Percentiles rank a stretch among this genome's conserved stretches.
Conservation (phyloP, 2,329 filamentous ascomycete species). For the Bipolaris zeicola region DNA sequence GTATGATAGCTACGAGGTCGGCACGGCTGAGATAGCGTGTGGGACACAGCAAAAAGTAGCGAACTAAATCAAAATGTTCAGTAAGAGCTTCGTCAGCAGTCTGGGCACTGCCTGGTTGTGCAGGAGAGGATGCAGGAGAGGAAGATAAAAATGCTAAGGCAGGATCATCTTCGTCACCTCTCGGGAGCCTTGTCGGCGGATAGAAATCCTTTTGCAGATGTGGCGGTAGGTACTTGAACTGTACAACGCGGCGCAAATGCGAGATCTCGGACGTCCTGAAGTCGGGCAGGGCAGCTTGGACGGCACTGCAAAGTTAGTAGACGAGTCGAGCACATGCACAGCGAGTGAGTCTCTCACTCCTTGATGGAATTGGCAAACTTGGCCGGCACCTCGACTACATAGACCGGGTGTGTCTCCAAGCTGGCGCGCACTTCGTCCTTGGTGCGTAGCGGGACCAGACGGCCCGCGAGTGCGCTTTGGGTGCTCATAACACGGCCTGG, state of each 20-base stretch:
- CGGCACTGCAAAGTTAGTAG: constrained; percentile 47
- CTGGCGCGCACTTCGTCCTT: constrained; percentile 57
- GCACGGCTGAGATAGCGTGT: constrained; percentile 58
- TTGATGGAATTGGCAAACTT: constrained; percentile 75
- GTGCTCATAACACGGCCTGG: constrained; percentile 36
- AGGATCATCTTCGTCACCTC: constrained; percentile 43
- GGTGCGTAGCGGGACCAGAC: constrained; percentile 52
- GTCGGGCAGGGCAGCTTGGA: constrained; percentile 53
- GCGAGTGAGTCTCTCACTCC: constrained; percentile 60
- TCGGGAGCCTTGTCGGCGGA: constrained; percentile 39
- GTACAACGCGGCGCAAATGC: constrained; percentile 76
- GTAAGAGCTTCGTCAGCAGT: constrained; percentile 26
- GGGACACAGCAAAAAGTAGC: constrained; percentile 60
- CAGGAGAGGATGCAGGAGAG: constrained; percentile 19
- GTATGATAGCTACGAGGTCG: constrained; percentile 49
- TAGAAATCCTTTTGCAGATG: constrained; percentile 57
- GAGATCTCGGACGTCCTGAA: constrained; percentile 54
- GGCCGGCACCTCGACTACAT: constrained; percentile 73
- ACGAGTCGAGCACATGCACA: constrained; percentile 13
- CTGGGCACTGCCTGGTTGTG: constrained; percentile 9
- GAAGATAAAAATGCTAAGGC: constrained; percentile 36
- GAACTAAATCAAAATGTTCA: constrained; percentile 44
- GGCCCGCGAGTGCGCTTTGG: constrained; percentile 24
- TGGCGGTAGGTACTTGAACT: constrained; percentile 69
- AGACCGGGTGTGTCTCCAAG: constrained; percentile 64